Evolutionary conservation across 179 eudicot species (phyloP).

Genomic region (Silene coronaria): DNA sequence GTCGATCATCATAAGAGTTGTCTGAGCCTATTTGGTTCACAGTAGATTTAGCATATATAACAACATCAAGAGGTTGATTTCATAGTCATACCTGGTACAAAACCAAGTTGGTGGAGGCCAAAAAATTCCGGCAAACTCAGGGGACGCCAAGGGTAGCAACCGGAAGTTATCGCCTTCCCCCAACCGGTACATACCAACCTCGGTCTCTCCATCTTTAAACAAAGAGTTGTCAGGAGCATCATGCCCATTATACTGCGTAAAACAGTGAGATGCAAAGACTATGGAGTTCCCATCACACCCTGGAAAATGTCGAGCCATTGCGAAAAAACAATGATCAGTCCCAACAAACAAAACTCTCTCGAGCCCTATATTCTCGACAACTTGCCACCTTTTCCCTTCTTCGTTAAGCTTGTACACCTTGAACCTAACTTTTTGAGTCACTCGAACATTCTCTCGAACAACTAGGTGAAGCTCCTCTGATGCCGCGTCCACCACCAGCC

Average conservation of each 20-base stretch:
- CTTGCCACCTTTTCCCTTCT: conserved; percentile 4
- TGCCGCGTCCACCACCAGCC: conserved; percentile 14
- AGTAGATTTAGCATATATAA: too few species aligned
- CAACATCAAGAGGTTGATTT: neutral
- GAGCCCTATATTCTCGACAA: neutral
- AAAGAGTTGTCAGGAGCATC: conserved; percentile 7
- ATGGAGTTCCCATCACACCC: conserved; percentile 13
- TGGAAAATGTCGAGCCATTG: neutral
- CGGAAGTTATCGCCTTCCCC: conserved; percentile 11
- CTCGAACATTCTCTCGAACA: conserved; percentile 8
- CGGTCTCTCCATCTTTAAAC: neutral
- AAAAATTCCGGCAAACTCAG: conserved; percentile 9
- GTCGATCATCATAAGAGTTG: neutral
- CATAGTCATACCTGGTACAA: conserved; percentile 9
- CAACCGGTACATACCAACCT: conserved; percentile 10
- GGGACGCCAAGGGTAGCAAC: neutral
- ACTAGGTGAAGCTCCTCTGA: conserved; percentile 8
- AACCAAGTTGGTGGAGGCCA: conserved; percentile 16
- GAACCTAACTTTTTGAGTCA: conserved; percentile 1
- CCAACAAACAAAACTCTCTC: conserved; percentile 20
- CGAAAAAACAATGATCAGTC: conserved; percentile 20
- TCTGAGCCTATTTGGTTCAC: too few species aligned
- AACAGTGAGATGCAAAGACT: conserved; percentile 18
- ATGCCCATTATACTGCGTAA: neutral
- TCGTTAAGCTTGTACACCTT: conserved; percentile 12